Evolutionary conservation across 2,329 filamentous ascomycete genomes (phyloP).

Genomic region (Zopfia rhizophila): DNA sequence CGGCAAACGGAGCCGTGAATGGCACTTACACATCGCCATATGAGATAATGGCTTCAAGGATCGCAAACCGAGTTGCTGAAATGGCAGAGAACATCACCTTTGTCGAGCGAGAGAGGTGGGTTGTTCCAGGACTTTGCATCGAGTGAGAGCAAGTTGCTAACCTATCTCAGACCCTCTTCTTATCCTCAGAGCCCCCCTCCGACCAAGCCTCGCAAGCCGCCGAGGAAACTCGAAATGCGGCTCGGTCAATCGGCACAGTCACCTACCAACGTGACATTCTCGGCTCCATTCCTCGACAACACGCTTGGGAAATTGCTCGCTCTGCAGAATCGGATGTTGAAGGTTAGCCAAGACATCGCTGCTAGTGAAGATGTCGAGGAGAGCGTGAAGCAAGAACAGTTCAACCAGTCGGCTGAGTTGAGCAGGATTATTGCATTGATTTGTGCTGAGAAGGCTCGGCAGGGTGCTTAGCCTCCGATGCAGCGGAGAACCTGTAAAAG

Average conservation of each 20-base stretch:
- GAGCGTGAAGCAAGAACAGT: conserved; percentile 61
- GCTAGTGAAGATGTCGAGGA: conserved; percentile 58
- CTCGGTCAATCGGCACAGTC: conserved; percentile 50
- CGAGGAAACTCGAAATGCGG: conserved; percentile 62
- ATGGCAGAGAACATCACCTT: conserved; percentile 65
- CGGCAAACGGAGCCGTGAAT: conserved; percentile 25
- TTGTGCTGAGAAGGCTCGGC: conserved; percentile 63
- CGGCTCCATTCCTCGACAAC: conserved; percentile 64
- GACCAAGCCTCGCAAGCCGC: conserved; percentile 52
- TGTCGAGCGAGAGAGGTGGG: conserved; percentile 56
- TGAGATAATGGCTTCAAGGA: conserved; percentile 62
- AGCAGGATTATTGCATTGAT: conserved; percentile 62
- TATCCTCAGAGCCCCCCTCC: conserved; percentile 33
- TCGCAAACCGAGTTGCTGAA: conserved; percentile 62
- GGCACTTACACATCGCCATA: conserved; percentile 54
- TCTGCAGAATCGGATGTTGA: conserved; percentile 62
- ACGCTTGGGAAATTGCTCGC: conserved; percentile 61
- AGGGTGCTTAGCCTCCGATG: conserved; percentile 54
- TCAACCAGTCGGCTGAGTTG: conserved; percentile 60
- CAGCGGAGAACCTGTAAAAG: no score
- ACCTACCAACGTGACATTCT: conserved; percentile 58
- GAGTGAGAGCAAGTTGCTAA: conserved; percentile 13
- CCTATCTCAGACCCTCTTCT: conserved; percentile 32
- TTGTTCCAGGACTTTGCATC: conserved; percentile 3
- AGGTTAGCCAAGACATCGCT: conserved; percentile 58